phyloP scores from a whole-genome alignment of 2,329 filamentous ascomycete species.

The Lomentospora prolificans region DNA sequence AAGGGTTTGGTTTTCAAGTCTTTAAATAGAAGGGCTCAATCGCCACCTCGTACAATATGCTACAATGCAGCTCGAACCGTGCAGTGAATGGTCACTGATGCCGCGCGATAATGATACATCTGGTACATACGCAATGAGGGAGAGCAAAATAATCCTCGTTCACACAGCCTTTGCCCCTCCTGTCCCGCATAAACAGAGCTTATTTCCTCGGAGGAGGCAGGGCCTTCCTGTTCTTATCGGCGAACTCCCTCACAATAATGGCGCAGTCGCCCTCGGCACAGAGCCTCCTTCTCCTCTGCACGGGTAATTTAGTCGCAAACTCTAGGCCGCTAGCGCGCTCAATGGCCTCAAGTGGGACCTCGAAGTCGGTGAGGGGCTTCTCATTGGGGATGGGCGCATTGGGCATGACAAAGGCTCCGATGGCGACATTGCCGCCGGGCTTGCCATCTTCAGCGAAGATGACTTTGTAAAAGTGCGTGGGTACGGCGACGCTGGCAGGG shows the following conservation, averaged over 20 bases:
- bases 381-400: constrained; percentile 82
- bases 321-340: constrained; percentile 88
- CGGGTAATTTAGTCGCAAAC: constrained; percentile 73
- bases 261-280: constrained; percentile 82
- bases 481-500: constrained; percentile 89
- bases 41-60: background rate
- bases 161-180: no score
- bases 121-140: background rate
- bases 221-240: constrained; percentile 44
- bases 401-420: constrained; percentile 91
- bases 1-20: no score
- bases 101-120: background rate
- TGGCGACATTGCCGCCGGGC: constrained; percentile 62
- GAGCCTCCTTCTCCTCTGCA: constrained; percentile 62
- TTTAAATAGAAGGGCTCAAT: no score
- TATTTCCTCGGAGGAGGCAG: constrained; percentile 5
- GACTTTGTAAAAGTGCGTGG: constrained; percentile 99
- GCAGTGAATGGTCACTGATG: background rate
- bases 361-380: constrained; percentile 83
- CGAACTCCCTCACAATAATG: constrained; percentile 72
- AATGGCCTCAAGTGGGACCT: constrained; percentile 86
- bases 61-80: no score
- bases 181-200: background rate
- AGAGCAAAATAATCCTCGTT: no score
- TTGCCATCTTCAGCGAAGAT: constrained; percentile 85